Conservation (phyloP, 2,329 filamentous ascomycete species). For the Diaporthe longicolla region DNA sequence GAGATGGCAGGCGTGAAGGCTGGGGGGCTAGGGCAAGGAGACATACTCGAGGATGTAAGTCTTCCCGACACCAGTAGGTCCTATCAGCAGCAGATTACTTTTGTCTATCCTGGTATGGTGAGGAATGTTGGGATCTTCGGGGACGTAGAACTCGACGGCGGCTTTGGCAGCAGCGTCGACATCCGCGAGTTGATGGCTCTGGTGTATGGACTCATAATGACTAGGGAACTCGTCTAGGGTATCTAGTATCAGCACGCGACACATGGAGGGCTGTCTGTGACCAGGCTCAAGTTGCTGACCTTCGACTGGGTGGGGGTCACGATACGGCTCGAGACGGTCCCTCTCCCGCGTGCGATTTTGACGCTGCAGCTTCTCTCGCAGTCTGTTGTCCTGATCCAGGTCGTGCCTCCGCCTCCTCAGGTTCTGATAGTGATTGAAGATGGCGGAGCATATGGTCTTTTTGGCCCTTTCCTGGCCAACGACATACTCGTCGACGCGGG, state of each 20-base stretch:
- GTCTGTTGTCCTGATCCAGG: slow-evolving; percentile 74
- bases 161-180: slow-evolving; percentile 34
- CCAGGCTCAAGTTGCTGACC: slow-evolving; percentile 64
- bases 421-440: slow-evolving; percentile 97
- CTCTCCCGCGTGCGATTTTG: slow-evolving; percentile 80
- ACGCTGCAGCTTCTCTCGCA: slow-evolving; percentile 75
- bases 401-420: slow-evolving; percentile 84
- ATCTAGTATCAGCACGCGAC: slow-evolving; percentile 52
- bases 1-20: not conserved
- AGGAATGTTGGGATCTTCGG: slow-evolving; percentile 60
- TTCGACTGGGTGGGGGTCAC: slow-evolving; percentile 82
- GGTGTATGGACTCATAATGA: slow-evolving; percentile 63
- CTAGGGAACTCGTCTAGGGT: slow-evolving; percentile 69
- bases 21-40: not conserved
- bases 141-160: slow-evolving; percentile 59
- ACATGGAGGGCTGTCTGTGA: slow-evolving; percentile 46
- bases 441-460: slow-evolving; percentile 91
- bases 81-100: slow-evolving; percentile 91
- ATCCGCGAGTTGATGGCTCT: slow-evolving; percentile 51
- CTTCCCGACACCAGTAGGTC: slow-evolving; percentile 95
- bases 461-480: slow-evolving; percentile 96
- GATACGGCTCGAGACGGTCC: slow-evolving; percentile 62
- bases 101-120: slow-evolving; percentile 86
- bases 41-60: slow-evolving; percentile 86
- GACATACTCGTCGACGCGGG: slow-evolving; percentile 94